Evolutionary conservation across 2,329 filamentous ascomycete species (phyloP).

Genomic region (Scedosporium dehoogii): DNA sequence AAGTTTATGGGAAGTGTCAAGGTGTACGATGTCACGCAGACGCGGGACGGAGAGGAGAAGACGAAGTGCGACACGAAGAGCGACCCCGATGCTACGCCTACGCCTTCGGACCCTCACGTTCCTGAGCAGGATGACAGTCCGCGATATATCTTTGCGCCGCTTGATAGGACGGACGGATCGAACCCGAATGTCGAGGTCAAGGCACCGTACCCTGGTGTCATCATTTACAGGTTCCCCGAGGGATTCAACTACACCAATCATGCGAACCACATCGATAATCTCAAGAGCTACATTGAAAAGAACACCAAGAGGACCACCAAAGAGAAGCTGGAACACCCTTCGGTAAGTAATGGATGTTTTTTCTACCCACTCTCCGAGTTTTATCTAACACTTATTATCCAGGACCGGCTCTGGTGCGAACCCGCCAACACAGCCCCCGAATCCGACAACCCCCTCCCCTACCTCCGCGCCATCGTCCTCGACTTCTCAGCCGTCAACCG

Average conservation of each 20-base stretch:
- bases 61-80: neutral
- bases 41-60: neutral
- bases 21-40: neutral
- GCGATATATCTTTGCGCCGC: slow-evolving; percentile 28
- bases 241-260: slow-evolving; percentile 44
- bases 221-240: slow-evolving; percentile 41
- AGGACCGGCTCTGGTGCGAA: slow-evolving; percentile 6
- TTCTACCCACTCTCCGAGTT: neutral
- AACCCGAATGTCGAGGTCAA: slow-evolving; percentile 33
- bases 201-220: slow-evolving; percentile 36
- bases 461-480: slow-evolving; percentile 34
- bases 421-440: neutral
- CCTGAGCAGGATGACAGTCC: slow-evolving; percentile 5
- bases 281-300: slow-evolving; percentile 28
- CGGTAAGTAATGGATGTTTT: slow-evolving; percentile 13
- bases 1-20: slow-evolving; percentile 32
- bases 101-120: neutral
- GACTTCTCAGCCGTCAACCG: slow-evolving; percentile 47
- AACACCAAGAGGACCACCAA: slow-evolving; percentile 29
- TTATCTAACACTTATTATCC: neutral
- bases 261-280: slow-evolving; percentile 32
- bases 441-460: neutral
- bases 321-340: slow-evolving; percentile 23
- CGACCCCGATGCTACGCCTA: neutral
- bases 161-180: slow-evolving; percentile 29